Conservation (phyloP, 2,329 filamentous ascomycete species). For the Cercospora sp. region DNA sequence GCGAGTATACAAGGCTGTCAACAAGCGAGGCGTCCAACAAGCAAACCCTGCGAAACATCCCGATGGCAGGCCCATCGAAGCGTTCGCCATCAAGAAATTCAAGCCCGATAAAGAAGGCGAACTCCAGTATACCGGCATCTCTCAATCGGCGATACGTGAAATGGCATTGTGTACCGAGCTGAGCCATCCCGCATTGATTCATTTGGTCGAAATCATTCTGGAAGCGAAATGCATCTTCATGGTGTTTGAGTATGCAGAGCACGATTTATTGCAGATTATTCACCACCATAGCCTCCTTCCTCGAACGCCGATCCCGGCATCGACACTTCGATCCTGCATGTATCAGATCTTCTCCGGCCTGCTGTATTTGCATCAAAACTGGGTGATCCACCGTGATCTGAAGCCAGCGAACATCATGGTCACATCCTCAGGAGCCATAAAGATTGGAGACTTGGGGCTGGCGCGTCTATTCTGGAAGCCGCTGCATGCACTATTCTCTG, state of each 20-base stretch:
- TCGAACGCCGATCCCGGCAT: slow-evolving; percentile 81
- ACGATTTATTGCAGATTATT: slow-evolving; percentile 95
- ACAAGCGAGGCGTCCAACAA: slow-evolving; percentile 63
- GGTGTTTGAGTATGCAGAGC: slow-evolving; percentile 98
- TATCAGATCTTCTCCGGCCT: slow-evolving; percentile 94
- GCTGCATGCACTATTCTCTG: slow-evolving; percentile 83
- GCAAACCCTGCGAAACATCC: slow-evolving; percentile 34
- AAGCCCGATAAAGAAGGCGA: slow-evolving; percentile 99
- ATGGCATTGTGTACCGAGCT: slow-evolving; percentile 97
- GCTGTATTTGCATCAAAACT: slow-evolving; percentile 92
- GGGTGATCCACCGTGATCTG: slow-evolving; percentile 94
- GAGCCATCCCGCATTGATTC: slow-evolving; percentile 83
- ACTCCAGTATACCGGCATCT: slow-evolving; percentile 94
- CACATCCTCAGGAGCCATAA: slow-evolving; percentile 83
- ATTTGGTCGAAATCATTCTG: slow-evolving; percentile 89
- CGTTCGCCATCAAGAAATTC: slow-evolving; percentile 99
- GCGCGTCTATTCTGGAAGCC: slow-evolving; percentile 94
- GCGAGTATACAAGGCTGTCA: slow-evolving; percentile 91
- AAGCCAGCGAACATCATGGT: slow-evolving; percentile 99
- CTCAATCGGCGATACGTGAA: slow-evolving; percentile 93
- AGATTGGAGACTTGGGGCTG: slow-evolving; percentile 90
- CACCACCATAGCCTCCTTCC: slow-evolving; percentile 93
- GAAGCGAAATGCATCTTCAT: slow-evolving; percentile 99
- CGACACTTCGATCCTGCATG: slow-evolving; percentile 89
- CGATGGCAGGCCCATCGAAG: slow-evolving; percentile 55